phyloP scores from a whole-genome alignment of 768 basidiomycete genomes.

The Mycena albidolilacea region DNA sequence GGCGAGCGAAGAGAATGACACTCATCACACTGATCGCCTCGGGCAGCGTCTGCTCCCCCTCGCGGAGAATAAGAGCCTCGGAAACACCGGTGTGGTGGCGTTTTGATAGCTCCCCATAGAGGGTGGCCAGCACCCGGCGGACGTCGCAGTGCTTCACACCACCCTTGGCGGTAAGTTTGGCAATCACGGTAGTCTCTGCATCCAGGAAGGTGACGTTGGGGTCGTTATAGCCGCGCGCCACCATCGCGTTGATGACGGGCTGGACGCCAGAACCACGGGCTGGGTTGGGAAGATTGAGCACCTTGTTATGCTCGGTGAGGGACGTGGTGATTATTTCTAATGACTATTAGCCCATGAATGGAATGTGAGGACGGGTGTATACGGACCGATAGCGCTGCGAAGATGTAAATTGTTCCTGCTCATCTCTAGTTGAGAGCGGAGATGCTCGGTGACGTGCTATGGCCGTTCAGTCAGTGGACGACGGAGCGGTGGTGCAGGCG shows the following conservation, averaged over 20 bases:
- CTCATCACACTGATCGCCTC: slow-evolving; percentile 6
- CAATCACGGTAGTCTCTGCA: neutral
- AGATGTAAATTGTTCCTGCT: slow-evolving; percentile 5
- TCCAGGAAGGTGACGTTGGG: neutral
- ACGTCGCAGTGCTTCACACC: neutral
- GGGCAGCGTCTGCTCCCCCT: slow-evolving; percentile 12
- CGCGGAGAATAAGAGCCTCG: neutral
- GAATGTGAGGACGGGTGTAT: slow-evolving; percentile 9
- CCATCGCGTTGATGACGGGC: slow-evolving; percentile 15
- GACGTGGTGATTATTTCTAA: slow-evolving; percentile 15
- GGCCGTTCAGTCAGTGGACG: slow-evolving; percentile 16
- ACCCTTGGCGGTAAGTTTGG: neutral
- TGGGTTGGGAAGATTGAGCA: neutral
- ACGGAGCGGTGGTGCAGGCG: slow-evolving; percentile 12
- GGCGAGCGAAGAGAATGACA: slow-evolving; percentile 13
- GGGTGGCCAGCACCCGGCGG: neutral
- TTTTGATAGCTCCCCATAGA: slow-evolving; percentile 8
- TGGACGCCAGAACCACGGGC: slow-evolving; percentile 13
- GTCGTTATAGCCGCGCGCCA: neutral
- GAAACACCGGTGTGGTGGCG: slow-evolving; percentile 17
- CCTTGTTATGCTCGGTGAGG: slow-evolving; percentile 1
- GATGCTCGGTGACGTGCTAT: neutral
- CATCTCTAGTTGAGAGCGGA: slow-evolving; percentile 8
- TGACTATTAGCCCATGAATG: neutral
- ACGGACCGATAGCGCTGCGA: slow-evolving; percentile 8